phyloP scores from a whole-genome alignment of 1,139 yeast genomes.

The Zygoascus sp. region DNA sequence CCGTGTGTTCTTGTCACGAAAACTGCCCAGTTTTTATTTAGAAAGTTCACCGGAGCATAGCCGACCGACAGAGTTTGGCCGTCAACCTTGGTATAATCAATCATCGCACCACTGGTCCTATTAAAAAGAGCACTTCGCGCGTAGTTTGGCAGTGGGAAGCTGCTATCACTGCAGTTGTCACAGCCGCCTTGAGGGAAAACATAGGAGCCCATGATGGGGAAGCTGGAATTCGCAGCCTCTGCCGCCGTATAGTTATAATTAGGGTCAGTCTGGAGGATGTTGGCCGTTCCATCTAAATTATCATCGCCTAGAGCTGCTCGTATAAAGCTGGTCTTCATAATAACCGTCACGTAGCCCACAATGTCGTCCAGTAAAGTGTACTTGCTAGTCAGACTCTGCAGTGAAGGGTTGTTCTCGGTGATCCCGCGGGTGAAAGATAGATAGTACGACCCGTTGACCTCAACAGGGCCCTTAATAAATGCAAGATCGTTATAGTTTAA shows the following conservation, averaged over 20 bases:
- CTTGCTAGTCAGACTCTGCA: slow-evolving; percentile 16
- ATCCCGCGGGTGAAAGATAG: slow-evolving; percentile 26
- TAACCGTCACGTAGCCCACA: slow-evolving; percentile 68
- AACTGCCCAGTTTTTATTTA: slow-evolving; percentile 61
- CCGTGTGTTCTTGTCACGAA: slow-evolving; percentile 60
- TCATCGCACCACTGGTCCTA: slow-evolving; percentile 47
- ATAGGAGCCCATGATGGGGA: slow-evolving; percentile 19
- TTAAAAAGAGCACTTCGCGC: slow-evolving; percentile 35
- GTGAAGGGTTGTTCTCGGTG: slow-evolving; percentile 26
- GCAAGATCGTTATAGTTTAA: slow-evolving; percentile 14
- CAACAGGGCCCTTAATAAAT: slow-evolving; percentile 24
- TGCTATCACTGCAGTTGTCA: slow-evolving; percentile 17
- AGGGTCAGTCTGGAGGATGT: slow-evolving; percentile 29
- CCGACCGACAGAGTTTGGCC: slow-evolving; percentile 58
- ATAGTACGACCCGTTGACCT: slow-evolving; percentile 18
- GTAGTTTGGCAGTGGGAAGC: slow-evolving; percentile 17
- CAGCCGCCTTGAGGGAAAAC: slow-evolving; percentile 9
- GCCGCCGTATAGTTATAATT: background rate
- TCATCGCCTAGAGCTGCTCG: slow-evolving; percentile 47
- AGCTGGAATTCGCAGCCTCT: slow-evolving; percentile 3
- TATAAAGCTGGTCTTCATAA: slow-evolving; percentile 56
- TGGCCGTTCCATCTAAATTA: slow-evolving; percentile 38
- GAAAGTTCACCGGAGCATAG: slow-evolving; percentile 50
- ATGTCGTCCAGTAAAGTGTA: slow-evolving; percentile 29
- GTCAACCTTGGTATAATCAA: slow-evolving; percentile 43